Percentiles rank a stretch among this genome's conserved stretches.
These are phyloP conservation scores for Sherardia arvensis DNA, from an alignment of 257 asterid species.

Conservation along the genomic window DNA sequence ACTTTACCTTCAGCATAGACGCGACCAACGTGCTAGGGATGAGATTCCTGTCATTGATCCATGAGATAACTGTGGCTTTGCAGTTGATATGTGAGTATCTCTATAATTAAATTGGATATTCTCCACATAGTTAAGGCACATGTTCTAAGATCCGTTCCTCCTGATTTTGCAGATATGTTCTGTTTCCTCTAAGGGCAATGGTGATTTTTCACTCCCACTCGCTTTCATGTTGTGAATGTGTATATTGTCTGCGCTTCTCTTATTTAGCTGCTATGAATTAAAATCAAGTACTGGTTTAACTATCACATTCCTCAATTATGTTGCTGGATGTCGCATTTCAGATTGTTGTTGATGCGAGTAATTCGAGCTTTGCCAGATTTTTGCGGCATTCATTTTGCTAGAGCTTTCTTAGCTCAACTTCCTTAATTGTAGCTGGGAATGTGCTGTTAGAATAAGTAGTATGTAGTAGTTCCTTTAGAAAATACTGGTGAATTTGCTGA, in stretches of 20 bases:
- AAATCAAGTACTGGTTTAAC: not conserved
- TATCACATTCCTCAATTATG: not conserved
- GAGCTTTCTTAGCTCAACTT: no score
- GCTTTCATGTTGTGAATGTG: not conserved
- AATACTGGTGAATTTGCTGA: no score
- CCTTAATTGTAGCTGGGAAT: not conserved
- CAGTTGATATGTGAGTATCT: conserved; percentile 5
- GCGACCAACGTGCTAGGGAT: conserved; percentile 35
- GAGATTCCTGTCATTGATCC: conserved; percentile 27
- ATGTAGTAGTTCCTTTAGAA: not conserved
- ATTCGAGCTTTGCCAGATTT: not conserved
- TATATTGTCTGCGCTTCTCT: not conserved
- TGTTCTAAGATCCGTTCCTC: not conserved
- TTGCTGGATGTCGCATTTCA: not conserved
- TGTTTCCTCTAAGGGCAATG: not conserved
- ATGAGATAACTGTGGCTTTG: no score
- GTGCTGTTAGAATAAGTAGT: no score
- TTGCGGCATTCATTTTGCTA: no score
- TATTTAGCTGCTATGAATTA: not conserved
- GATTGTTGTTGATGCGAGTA: not conserved
- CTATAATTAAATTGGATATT: not conserved
- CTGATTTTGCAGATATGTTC: not conserved
- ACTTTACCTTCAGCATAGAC: conserved; percentile 41
- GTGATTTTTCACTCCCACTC: not conserved
- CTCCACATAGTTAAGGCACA: not conserved